phyloP scores from a whole-genome alignment of 202 grass and related monocot genomes.

The Panicum virgatum region DNA sequence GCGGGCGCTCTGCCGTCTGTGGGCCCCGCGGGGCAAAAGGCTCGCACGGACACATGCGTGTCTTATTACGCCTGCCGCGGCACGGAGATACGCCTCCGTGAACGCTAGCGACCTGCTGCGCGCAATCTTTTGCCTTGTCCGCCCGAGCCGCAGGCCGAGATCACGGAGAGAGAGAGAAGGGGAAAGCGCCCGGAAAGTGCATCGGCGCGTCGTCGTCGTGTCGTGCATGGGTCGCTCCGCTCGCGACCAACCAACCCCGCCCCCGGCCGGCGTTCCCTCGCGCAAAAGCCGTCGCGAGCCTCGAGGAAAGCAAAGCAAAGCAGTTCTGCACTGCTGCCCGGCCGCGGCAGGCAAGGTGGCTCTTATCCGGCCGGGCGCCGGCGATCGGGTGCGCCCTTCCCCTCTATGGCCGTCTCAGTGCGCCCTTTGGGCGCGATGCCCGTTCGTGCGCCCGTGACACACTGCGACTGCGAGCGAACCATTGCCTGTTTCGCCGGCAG shows the following conservation, averaged over 20 bases:
- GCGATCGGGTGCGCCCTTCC: neutral
- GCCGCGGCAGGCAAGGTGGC: neutral
- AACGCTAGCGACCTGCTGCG: slow-evolving; percentile 11
- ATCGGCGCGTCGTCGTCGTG: neutral
- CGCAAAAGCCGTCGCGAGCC: slow-evolving; percentile 2
- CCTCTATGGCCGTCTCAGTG: neutral
- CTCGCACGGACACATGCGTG: slow-evolving; percentile 37
- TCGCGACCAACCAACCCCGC: neutral
- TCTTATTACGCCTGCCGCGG: neutral
- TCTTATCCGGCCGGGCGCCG: slow-evolving; percentile 7
- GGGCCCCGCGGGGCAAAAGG: neutral
- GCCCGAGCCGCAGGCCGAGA: slow-evolving; percentile 13
- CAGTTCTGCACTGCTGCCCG: neutral
- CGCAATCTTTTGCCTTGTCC: slow-evolving; percentile 46
- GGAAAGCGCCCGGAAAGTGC: neutral
- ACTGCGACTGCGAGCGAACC: neutral
- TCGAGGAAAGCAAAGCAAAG: slow-evolving; percentile 20
- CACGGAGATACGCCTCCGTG: neutral
- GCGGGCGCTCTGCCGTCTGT: neutral
- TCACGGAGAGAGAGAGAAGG: slow-evolving; percentile 4
- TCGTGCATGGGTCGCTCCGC: neutral
- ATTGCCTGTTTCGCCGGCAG: neutral
- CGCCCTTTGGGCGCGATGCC: neutral
- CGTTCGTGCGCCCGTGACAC: neutral
- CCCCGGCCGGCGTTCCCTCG: slow-evolving; percentile 4